Percentiles rank a stretch among this genome's conserved stretches.
Conservation (phyloP, 176 grass and related monocot genomes). For the Carex pumila region DNA sequence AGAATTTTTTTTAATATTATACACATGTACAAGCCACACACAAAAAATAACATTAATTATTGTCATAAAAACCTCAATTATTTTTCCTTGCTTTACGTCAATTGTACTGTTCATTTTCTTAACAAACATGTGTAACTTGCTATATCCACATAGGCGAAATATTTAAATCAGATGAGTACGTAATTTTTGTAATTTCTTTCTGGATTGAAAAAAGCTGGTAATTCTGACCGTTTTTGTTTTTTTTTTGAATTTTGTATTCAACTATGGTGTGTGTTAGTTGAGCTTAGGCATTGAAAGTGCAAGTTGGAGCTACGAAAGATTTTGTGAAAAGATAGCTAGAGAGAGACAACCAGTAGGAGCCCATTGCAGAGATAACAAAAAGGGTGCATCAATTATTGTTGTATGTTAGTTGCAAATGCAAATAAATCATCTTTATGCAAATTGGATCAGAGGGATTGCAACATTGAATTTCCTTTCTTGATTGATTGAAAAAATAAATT, state of each 20-base stretch:
- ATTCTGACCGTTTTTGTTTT: background rate
- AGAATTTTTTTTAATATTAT: background rate
- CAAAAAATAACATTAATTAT: background rate
- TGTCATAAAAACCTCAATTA: background rate
- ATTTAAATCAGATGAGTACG: too few species aligned
- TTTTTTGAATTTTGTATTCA: too few species aligned
- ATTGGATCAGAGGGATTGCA: conserved; percentile 3
- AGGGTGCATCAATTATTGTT: background rate
- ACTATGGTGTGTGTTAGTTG: background rate
- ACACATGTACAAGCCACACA: background rate
- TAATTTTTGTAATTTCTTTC: too few species aligned
- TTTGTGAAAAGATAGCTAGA: background rate
- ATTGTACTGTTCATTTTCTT: too few species aligned
- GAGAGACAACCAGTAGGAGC: background rate
- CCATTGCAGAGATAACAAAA: conserved; percentile 1
- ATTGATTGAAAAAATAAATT: conserved; percentile 11
- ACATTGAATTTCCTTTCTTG: background rate
- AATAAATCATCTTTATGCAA: conserved; percentile 6
- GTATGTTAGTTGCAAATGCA: background rate
- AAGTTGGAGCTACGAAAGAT: background rate
- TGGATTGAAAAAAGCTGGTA: background rate
- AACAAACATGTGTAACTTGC: too few species aligned
- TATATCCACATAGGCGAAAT: too few species aligned
- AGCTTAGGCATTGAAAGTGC: background rate
- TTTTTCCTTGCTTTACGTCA: background rate